A percentile compares a stretch with the other conserved stretches of the same genome.
These are phyloP conservation scores for Scheffersomyces titani DNA, from an alignment of 1,139 yeast species.

Conservation along the genomic window DNA sequence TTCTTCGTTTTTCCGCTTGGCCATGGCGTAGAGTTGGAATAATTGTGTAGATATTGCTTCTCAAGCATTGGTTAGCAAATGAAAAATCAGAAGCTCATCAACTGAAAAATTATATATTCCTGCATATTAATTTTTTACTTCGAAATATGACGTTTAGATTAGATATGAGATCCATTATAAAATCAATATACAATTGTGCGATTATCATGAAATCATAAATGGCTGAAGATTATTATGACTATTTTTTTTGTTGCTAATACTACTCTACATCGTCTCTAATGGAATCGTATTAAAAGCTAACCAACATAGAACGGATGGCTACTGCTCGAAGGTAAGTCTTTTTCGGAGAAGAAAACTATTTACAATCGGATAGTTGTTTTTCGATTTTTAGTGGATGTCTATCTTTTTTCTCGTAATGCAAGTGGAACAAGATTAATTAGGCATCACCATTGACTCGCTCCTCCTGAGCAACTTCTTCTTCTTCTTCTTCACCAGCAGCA, in stretches of 20 bases:
- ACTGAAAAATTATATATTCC: not conserved
- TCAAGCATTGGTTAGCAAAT: not conserved
- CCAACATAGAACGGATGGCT: not conserved
- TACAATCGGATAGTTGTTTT: not conserved
- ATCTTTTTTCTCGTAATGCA: not conserved
- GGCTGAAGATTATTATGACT: not conserved
- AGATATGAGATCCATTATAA: not conserved
- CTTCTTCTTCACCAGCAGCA: slow-evolving; percentile 17
- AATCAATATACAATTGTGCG: not conserved
- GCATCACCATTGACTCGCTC: slow-evolving; percentile 1
- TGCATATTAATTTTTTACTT: not conserved
- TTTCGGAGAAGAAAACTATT: not conserved
- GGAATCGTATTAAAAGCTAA: not conserved
- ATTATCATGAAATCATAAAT: not conserved
- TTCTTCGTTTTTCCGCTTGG: slow-evolving; percentile 29
- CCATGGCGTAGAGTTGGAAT: slow-evolving; percentile 7
- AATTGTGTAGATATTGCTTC: not conserved
- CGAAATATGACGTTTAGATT: not conserved
- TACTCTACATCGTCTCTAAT: not conserved
- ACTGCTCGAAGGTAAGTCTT: not conserved
- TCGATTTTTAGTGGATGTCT: not conserved
- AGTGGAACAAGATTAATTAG: not conserved
- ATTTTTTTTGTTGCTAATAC: not conserved
- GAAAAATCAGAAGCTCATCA: not conserved
- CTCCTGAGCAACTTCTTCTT: slow-evolving; percentile 9